Base-by-base conservation (phyloP, 2,329 filamentous ascomycete genomes). In the Parastagonospora nodorum region DNA sequence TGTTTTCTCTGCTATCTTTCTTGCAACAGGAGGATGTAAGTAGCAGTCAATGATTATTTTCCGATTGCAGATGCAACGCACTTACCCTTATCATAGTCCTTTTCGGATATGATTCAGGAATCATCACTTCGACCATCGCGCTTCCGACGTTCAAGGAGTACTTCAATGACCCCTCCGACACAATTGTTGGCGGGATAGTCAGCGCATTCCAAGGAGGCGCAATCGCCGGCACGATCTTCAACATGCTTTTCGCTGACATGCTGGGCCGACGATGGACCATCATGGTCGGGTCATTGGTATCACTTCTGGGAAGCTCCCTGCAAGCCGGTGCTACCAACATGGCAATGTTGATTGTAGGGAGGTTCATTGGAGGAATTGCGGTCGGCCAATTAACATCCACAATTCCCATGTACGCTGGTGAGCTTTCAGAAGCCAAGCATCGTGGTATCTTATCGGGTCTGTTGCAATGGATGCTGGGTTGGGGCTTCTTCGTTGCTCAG, bases 381-480 rank as follows among this genome's bases (percentile, higher is more conserved):
- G 72, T 82, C n/a, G 80, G 80, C 2, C 53, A 54, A 35, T 55
- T 65, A 12, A 60, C 56, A 5, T 57, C 50, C 8, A 58, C 54
- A n/a, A 54, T 58, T 27, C 59, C 59, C 9, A 52, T 62, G 50
- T 64, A 62, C 35, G 55, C 55, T 12, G 55, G 49, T 41, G 72
- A 75, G 54, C 65, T 75, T 24, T 67, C 69, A 4, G 63, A 67
- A 48, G 58, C 71, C 0, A 61, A 61, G 10, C 61, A 63, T 37
- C 67, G 73, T 37, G 73, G 83, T 15, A 78, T 86, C 2, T 80
- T 88, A n/a, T 80, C 80, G 7, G 72, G 86, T 4, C 84, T 88
- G 59, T 83, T 88, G 64, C 60, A 60, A 62, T 74, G 68, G 69
- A 71, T 73, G 62, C 48, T 75, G 36, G 66, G 59, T n/a, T 74